Evolutionary conservation across 202 grass and related monocot genomes (phyloP).

Genomic region (Cymbopogon flexuosus): DNA sequence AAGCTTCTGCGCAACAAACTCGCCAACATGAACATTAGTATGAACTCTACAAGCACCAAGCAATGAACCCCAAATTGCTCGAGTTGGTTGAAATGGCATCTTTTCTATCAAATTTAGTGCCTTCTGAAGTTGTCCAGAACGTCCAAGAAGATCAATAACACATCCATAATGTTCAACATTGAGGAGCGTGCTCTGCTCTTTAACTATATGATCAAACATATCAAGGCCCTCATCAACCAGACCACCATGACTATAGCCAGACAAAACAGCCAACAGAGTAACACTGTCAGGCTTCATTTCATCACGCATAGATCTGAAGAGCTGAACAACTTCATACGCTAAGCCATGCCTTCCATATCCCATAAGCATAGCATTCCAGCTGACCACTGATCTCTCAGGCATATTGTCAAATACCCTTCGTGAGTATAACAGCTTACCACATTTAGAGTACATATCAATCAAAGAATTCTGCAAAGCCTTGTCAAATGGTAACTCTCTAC

Average conservation of each 20-base stretch:
- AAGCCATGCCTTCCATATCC: constrained; percentile 75
- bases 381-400: constrained; percentile 58
- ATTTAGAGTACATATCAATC: constrained; percentile 82
- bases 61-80: constrained; percentile 70
- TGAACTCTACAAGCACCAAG: constrained; percentile 71
- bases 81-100: constrained; percentile 65
- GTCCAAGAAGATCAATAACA: constrained; percentile 75
- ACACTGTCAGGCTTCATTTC: constrained; percentile 57
- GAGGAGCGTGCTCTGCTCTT: constrained; percentile 44
- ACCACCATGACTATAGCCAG: constrained; percentile 64
- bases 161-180: constrained; percentile 61
- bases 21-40: constrained; percentile 44
- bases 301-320: constrained; percentile 51
- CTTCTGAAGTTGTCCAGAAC: constrained; percentile 54
- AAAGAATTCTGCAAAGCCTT: constrained; percentile 66
- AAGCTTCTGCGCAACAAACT: constrained; percentile 62
- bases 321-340: constrained; percentile 42
- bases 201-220: constrained; percentile 52
- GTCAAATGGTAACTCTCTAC: constrained; percentile 54
- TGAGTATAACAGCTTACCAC: constrained; percentile 56
- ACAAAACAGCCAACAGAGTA: constrained; percentile 61
- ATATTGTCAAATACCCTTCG: constrained; percentile 60
- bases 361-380: constrained; percentile 69
- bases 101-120: constrained; percentile 47
- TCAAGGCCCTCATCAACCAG: constrained; percentile 59